phyloP scores from a whole-genome alignment of 768 basidiomycete genomes.

The Termitomyces sp. region DNA sequence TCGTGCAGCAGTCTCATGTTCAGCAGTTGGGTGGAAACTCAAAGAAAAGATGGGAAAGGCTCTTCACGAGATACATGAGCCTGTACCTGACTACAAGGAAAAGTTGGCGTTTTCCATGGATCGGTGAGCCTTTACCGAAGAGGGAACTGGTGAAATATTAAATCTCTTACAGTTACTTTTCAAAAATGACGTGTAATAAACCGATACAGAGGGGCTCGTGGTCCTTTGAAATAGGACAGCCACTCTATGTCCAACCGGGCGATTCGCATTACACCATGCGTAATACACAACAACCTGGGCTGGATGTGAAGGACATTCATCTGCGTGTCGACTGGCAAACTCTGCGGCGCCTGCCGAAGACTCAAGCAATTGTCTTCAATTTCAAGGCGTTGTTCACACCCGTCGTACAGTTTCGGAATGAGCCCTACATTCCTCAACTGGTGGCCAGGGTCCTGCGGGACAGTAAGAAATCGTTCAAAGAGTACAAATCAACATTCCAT shows the following conservation, averaged over 20 bases:
- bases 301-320: conserved; percentile 33
- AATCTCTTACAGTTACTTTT: conserved; percentile 32
- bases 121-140: conserved; percentile 23
- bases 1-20: conserved; percentile 39
- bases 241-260: conserved; percentile 36
- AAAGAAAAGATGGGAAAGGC: conserved; percentile 40
- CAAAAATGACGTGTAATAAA: conserved; percentile 38
- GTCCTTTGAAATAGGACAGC: conserved; percentile 44
- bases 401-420: conserved; percentile 32
- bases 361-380: conserved; percentile 45
- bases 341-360: conserved; percentile 40
- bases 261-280: conserved; percentile 30
- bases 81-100: conserved; percentile 45
- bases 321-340: conserved; percentile 55
- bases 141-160: neutral
- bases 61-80: conserved; percentile 38
- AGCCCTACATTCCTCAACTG: conserved; percentile 43
- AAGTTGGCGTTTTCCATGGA: conserved; percentile 46
- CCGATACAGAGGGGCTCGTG: conserved; percentile 51
- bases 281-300: conserved; percentile 24
- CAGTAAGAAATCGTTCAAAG: conserved; percentile 29
- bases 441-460: conserved; percentile 37
- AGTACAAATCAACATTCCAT: conserved; percentile 38
- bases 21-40: conserved; percentile 46
- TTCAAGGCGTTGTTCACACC: conserved; percentile 52